phyloP scores from a whole-genome alignment of 768 basidiomycete genomes.

The Pisolithus microcarpus region DNA sequence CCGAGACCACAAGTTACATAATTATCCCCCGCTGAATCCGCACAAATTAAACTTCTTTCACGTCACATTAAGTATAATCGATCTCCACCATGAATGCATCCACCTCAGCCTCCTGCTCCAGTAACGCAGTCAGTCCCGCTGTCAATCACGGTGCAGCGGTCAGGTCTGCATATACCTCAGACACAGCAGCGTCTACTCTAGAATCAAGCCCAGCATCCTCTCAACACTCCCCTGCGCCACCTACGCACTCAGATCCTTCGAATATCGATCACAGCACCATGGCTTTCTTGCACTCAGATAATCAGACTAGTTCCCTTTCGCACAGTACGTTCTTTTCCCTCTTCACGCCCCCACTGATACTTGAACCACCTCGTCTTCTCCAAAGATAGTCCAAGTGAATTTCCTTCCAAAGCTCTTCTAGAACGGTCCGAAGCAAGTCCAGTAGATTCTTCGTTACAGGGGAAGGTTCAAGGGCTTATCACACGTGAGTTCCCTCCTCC shows the following conservation, averaged over 20 bases:
- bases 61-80: conserved; percentile 9
- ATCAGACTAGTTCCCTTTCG: conserved; percentile 15
- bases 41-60: conserved; percentile 9
- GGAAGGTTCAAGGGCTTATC: conserved; percentile 12
- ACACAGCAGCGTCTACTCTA: conserved; percentile 3
- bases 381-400: conserved; percentile 7
- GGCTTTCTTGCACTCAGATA: conserved; percentile 12
- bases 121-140: conserved; percentile 1
- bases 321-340: conserved; percentile 13
- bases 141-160: conserved; percentile 8
- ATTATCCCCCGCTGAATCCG: conserved; percentile 7
- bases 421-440: conserved; percentile 10
- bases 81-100: conserved; percentile 23
- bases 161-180: conserved; percentile 3
- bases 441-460: conserved; percentile 5
- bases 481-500: conserved; percentile 15
- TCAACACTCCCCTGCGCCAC: conserved; percentile 15
- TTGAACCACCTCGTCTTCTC: background rate
- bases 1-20: conserved; percentile 19
- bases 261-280: conserved; percentile 8
- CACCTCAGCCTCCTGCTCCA: conserved; percentile 19
- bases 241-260: conserved; percentile 7
- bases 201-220: conserved; percentile 9
- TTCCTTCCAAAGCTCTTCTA: conserved; percentile 4
- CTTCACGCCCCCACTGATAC: background rate